Percentiles rank a stretch among this genome's conserved stretches.
Evolutionary conservation across 1,139 yeast species (phyloP).

Genomic region (Entelexis sorbosivorans): DNA sequence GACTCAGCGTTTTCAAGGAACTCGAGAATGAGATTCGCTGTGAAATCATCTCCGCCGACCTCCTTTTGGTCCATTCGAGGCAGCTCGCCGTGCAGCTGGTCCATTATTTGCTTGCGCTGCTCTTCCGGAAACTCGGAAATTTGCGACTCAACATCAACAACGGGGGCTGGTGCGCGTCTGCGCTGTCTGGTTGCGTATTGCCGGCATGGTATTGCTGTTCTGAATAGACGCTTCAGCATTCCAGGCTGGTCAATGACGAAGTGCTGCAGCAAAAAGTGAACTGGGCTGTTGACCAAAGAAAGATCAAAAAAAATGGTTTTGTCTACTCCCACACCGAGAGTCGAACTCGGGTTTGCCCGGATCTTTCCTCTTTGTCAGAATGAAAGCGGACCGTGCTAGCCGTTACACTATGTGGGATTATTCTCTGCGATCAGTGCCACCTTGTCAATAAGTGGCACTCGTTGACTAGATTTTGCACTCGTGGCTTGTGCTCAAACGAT

Average conservation of each 20-base stretch:
- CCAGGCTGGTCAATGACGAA: neutral
- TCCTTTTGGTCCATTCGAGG: neutral
- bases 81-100: constrained; percentile 1
- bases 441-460: neutral
- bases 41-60: neutral
- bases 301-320: neutral
- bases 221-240: neutral
- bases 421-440: neutral
- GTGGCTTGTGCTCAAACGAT: too few species aligned
- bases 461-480: too few species aligned
- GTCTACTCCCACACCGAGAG: constrained; percentile 23
- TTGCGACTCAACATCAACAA: constrained; percentile 9
- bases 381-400: constrained; percentile 24
- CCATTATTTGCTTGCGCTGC: constrained; percentile 6
- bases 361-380: constrained; percentile 6
- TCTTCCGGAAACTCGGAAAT: constrained; percentile 7
- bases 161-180: neutral
- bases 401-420: constrained; percentile 22
- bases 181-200: neutral
- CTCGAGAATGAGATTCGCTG: constrained; percentile 6
- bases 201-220: neutral
- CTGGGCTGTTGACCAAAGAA: neutral
- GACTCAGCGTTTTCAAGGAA: constrained; percentile 9
- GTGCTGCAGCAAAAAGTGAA: neutral
- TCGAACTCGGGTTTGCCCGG: constrained; percentile 25